A percentile compares a stretch with the other conserved stretches of the same genome.
Evolutionary conservation across 495 filamentous ascomycete genomes (phyloP).

Genomic region (Neurospora intermedia): DNA sequence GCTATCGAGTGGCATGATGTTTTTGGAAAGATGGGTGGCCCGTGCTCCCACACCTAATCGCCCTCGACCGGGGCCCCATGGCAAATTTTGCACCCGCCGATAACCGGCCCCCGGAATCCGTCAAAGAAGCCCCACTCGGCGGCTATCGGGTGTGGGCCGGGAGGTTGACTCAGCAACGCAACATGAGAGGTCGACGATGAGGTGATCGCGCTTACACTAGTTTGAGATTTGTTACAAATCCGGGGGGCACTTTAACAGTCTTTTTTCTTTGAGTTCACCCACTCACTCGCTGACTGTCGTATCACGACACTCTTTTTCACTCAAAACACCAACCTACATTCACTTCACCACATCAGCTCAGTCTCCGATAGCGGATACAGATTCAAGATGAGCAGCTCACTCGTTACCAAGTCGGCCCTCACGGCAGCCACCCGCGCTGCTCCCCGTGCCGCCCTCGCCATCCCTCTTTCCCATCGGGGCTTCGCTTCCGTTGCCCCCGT

Average conservation of each 20-base stretch:
- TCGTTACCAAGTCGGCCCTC: not conserved
- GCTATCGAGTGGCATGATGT: not conserved
- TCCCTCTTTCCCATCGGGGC: not conserved
- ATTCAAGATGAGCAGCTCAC: not conserved
- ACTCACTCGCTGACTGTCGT: not conserved
- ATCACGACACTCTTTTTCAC: not conserved
- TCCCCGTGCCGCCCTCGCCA: not conserved
- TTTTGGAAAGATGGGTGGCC: not conserved
- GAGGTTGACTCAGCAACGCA: not conserved
- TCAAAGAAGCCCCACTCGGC: not conserved
- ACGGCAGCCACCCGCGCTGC: not conserved
- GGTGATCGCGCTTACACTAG: not conserved
- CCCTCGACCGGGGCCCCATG: not conserved
- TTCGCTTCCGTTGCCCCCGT: conserved; percentile 25
- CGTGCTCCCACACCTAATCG: not conserved
- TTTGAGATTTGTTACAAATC: not conserved
- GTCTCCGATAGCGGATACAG: not conserved
- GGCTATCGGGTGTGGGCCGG: not conserved
- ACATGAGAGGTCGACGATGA: not conserved
- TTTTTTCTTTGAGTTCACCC: not conserved
- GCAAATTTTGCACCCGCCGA: not conserved
- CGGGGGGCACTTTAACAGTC: not conserved
- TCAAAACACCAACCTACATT: not conserved
- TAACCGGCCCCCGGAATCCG: not conserved
- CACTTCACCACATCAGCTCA: not conserved